Evolutionary conservation across 192 early-diverging fungal species (phyloP).

Genomic region (Geranomyces variabilis): DNA sequence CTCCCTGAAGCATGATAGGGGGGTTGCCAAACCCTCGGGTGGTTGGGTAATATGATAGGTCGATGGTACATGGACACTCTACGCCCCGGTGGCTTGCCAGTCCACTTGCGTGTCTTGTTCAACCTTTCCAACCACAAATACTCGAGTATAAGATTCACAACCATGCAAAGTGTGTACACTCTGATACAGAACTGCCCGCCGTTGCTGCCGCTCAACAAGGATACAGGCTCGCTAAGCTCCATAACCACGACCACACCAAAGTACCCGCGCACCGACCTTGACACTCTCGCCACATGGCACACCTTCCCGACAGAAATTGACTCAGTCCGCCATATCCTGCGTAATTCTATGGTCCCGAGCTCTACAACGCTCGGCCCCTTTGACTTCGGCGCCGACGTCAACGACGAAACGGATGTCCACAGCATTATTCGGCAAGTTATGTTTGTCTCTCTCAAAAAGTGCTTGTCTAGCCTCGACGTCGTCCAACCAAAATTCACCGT

Average conservation of each 20-base stretch:
- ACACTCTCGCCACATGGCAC: neutral
- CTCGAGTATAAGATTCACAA: too few relatives aligned
- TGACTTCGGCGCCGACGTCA: neutral
- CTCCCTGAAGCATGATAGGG: too few relatives aligned
- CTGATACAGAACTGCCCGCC: too few relatives aligned
- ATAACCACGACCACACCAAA: conserved; percentile 1
- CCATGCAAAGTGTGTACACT: too few relatives aligned
- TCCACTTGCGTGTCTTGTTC: too few relatives aligned
- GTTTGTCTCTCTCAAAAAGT: neutral
- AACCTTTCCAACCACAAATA: too few relatives aligned
- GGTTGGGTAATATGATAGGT: too few relatives aligned
- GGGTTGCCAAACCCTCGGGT: too few relatives aligned
- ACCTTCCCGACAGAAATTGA: neutral
- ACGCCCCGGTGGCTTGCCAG: too few relatives aligned
- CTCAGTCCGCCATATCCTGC: neutral
- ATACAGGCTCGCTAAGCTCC: neutral
- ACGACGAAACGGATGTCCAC: neutral
- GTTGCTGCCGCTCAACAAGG: too few relatives aligned
- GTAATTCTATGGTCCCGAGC: neutral
- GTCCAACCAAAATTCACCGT: neutral
- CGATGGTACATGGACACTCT: too few relatives aligned
- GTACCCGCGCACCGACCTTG: conserved; percentile 19
- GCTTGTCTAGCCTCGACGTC: too few relatives aligned
- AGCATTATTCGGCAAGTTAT: neutral
- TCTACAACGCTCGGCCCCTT: neutral